A percentile compares a stretch with the other conserved stretches of the same genome.
phyloP scores from a whole-genome alignment of 2,329 filamentous ascomycete species.

The Nigrospora oryzae region DNA sequence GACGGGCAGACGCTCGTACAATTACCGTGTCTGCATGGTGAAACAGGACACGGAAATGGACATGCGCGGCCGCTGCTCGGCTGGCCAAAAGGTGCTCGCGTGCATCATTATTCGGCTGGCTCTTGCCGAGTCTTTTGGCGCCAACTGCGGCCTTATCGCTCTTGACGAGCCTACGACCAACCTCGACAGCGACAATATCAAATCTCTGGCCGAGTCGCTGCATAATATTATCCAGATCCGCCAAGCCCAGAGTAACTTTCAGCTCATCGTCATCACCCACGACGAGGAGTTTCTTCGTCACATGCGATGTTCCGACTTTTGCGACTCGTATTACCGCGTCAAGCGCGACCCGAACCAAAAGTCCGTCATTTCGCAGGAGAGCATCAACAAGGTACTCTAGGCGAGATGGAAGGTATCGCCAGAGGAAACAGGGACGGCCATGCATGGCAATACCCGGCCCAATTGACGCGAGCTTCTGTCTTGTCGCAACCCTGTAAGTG shows the following conservation, averaged over 20 bases:
- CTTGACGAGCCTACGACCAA: conserved; percentile 98
- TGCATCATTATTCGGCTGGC: conserved; percentile 96
- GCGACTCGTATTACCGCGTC: conserved; percentile 85
- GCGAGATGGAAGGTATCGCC: too few species aligned
- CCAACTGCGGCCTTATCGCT: conserved; percentile 92
- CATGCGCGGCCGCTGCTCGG: conserved; percentile 95
- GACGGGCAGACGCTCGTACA: conserved; percentile 74
- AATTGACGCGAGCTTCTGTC: too few species aligned
- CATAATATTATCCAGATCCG: conserved; percentile 80
- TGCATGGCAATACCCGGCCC: too few species aligned
- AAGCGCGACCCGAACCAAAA: conserved; percentile 78
- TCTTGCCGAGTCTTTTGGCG: conserved; percentile 90
- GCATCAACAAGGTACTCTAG: conserved; percentile 41
- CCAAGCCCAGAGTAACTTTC: conserved; percentile 85
- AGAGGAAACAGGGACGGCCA: too few species aligned
- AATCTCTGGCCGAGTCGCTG: conserved; percentile 74
- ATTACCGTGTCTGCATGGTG: conserved; percentile 96
- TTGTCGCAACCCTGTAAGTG: too few species aligned
- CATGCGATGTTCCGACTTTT: conserved; percentile 92
- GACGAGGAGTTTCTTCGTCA: conserved; percentile 91
- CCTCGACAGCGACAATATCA: conserved; percentile 90
- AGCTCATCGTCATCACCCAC: conserved; percentile 97
- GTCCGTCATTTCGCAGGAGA: conserved; percentile 70
- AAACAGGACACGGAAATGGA: conserved; percentile 98
- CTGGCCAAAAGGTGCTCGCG: conserved; percentile 92